Conservation (phyloP, 352 stramenopile species). For the Phytopythium montanum region DNA sequence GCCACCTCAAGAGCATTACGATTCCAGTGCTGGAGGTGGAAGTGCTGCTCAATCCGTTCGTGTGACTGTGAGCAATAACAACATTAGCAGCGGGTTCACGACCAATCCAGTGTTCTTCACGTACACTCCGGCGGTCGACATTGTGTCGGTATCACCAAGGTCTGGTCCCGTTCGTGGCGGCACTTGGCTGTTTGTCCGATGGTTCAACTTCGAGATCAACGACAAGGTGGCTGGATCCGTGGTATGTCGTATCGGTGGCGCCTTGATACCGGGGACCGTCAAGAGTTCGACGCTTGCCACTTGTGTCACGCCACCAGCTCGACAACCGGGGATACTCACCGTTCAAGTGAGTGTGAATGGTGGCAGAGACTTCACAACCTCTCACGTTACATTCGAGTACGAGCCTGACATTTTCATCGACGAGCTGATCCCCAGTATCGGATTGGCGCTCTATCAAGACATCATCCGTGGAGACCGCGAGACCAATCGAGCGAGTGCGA, state of each 20-base stretch:
- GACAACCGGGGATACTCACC: slow-evolving; percentile 16
- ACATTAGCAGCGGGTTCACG: slow-evolving; percentile 34
- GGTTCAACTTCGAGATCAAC: slow-evolving; percentile 56
- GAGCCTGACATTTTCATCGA: slow-evolving; percentile 37
- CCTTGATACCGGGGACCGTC: slow-evolving; percentile 24
- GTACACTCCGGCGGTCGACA: slow-evolving; percentile 47
- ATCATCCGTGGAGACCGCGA: not conserved
- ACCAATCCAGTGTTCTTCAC: slow-evolving; percentile 78
- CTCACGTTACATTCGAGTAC: slow-evolving; percentile 44
- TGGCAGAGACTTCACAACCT: slow-evolving; percentile 39
- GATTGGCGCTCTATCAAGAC: slow-evolving; percentile 32
- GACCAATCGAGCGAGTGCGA: not conserved
- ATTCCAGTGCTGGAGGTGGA: slow-evolving; percentile 14
- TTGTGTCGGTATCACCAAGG: slow-evolving; percentile 53
- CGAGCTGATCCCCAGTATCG: slow-evolving; percentile 44
- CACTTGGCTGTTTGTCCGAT: slow-evolving; percentile 49
- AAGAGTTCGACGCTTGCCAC: slow-evolving; percentile 35
- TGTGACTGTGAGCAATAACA: slow-evolving; percentile 71
- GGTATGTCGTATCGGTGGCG: slow-evolving; percentile 46
- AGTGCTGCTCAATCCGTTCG: slow-evolving; percentile 25
- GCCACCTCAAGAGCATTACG: slow-evolving; percentile 29
- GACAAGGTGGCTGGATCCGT: slow-evolving; percentile 14
- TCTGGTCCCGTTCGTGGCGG: slow-evolving; percentile 48
- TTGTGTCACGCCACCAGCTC: slow-evolving; percentile 38
- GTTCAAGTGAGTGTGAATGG: slow-evolving; percentile 64